Base-by-base conservation (phyloP, 176 grass and related monocot genomes). In the Aechmea fasciata region DNA sequence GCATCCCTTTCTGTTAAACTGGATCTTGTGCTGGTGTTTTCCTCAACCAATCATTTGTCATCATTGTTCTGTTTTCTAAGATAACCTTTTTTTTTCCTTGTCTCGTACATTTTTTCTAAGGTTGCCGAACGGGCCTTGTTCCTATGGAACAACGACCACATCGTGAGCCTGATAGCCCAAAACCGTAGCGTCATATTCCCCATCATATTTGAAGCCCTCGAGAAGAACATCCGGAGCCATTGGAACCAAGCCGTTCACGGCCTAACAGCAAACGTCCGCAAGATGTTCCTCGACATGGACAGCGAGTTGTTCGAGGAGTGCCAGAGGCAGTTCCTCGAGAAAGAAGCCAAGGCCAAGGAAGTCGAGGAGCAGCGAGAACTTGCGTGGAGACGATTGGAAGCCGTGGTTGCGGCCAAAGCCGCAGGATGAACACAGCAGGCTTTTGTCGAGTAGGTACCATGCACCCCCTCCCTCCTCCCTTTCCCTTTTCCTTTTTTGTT, bases 221-320 rank as follows among this genome's bases (percentile, higher is more conserved):
- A 96, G 77, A 90, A 86, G 80, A 96, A 96, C 73, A 85, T 91
- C 73, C 88, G 79, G 68, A 88, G 77, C 71, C 91, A 96, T 67
- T 96, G 91, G 88, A 96, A 96, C 52, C 91, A 96, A 85, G 88
- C 91, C 25, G 88, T 96, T 78, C 85, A 91, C 71, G 91, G 91
- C 25, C 83, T 96, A 48, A 96, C 91, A 0, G 82, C 88, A 74
- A 96, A 96, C 61, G 88, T 96, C 64, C 91, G 88, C 48, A 96
- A 91, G 73, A 96, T 96, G 91, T 96, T 96, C 77, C 84, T 96
- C 50, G 91, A 96, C 75, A 96, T 96, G 91, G 91, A 96, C 62
- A 90, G 91, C 51, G 91, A 88, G 17, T 81, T 96, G 65, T 96
- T 96, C 69, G 91, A 96, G 73, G 82, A 88, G 66, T 96, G 91